These are phyloP conservation scores for Solanum aculeatissimum DNA, from an alignment of 305 asterid species.

Conservation along the genomic window DNA sequence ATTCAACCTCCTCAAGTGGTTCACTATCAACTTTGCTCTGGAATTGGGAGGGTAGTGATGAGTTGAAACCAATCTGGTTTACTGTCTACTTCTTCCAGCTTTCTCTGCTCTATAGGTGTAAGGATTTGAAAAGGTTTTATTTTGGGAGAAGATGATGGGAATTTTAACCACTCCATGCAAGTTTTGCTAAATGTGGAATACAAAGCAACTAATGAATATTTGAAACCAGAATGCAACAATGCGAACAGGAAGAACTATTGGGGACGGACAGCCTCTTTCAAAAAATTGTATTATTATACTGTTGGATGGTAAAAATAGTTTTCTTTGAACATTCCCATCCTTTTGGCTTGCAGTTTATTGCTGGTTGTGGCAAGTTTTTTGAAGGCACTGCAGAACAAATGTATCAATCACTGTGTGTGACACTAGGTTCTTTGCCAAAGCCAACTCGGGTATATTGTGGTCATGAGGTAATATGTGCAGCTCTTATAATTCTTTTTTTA, in stretches of 20 bases:
- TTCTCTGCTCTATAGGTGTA: neutral
- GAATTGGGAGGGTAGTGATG: neutral
- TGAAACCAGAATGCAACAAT: neutral
- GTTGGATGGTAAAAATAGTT: neutral
- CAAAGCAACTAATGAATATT: neutral
- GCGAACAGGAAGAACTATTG: neutral
- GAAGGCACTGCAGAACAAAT: slow-evolving; percentile 97
- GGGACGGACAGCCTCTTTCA: neutral
- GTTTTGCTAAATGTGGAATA: neutral
- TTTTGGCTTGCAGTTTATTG: slow-evolving; percentile 19
- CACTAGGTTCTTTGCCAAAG: slow-evolving; percentile 78
- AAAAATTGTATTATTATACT: neutral
- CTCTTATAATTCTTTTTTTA: neutral
- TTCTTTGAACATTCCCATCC: neutral
- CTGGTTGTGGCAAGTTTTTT: slow-evolving; percentile 90
- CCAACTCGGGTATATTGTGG: slow-evolving; percentile 89
- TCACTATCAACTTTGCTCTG: neutral
- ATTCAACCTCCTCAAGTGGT: neutral
- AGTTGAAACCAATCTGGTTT: neutral
- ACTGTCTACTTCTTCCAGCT: neutral
- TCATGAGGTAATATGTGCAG: slow-evolving; percentile 60
- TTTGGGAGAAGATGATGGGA: neutral
- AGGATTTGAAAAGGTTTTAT: neutral
- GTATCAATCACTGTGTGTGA: slow-evolving; percentile 81
- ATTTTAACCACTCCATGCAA: neutral